Evolutionary conservation across 2,329 filamentous ascomycete genomes (phyloP).

Genomic region (Colletotrichum sp.): DNA sequence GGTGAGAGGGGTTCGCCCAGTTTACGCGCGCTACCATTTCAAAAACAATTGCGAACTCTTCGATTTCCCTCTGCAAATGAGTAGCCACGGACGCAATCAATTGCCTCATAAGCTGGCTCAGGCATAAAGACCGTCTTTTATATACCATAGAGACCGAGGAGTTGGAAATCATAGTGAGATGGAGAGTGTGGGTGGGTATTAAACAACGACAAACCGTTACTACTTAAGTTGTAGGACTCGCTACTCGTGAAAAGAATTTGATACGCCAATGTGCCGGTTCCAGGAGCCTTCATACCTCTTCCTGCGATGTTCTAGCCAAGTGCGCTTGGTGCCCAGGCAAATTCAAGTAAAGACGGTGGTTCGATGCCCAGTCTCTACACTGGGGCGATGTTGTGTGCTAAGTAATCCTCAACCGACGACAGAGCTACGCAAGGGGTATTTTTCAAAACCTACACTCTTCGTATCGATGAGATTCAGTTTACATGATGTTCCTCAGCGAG

Average conservation of each 20-base stretch:
- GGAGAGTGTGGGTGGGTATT: neutral
- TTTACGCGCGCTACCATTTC: too few species aligned
- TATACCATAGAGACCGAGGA: neutral
- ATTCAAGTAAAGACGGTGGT: fast-evolving
- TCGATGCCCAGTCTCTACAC: fast-evolving
- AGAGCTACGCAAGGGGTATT: neutral
- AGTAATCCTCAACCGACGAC: neutral
- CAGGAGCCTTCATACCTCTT: neutral
- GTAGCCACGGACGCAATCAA: too few species aligned
- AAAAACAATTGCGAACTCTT: too few species aligned
- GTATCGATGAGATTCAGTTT: too few species aligned
- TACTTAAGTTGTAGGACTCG: neutral
- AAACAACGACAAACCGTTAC: neutral
- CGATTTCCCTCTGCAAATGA: too few species aligned
- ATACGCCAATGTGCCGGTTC: neutral
- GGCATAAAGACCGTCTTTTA: neutral
- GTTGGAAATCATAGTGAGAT: neutral
- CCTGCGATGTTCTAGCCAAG: neutral
- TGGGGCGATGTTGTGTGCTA: neutral
- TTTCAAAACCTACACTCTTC: too few species aligned
- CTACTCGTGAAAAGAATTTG: neutral
- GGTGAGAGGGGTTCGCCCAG: too few species aligned
- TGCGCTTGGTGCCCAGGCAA: neutral
- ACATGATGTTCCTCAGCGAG: too few species aligned
- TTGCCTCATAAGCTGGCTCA: neutral